Evolutionary conservation across 345 rosid genomes (phyloP), one percentile per base, ranked within the genome.

Genomic region (Brassica carinata): DNA sequence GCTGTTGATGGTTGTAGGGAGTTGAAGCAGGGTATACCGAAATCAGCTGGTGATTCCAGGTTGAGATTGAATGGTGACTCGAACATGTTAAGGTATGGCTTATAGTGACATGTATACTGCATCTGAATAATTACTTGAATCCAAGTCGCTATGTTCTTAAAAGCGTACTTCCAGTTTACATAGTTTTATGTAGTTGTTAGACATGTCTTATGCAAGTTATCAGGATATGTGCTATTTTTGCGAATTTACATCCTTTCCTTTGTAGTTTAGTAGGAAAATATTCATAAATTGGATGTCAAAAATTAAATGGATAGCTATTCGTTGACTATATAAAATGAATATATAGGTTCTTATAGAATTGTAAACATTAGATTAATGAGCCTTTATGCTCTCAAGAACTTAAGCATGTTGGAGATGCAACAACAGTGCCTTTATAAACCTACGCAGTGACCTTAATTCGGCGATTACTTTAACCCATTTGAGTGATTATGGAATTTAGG

Each of bases 61-160:
- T 83, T 88, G 14, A 94, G 93, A 85, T 86, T 87, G 85, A 92
- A 87, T 83, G 89, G 86, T 82, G 97, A 96, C 78, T 87, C 89
- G 14, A 91, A 83, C 82, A 95, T 89, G n/a, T 82, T 86, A 85
- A 96, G 98, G 99, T 94, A 84, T 79, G 72, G 4, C 81, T 63
- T 75, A 51, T 2, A 17, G 58, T 51, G 69, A 74, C 33, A 17
- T 45, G 31, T 64, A 64, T 64, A 17, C 59, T 27, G 69, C 77
- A 74, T 63, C 43, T 43, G 61, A 40, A 63, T 64, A 30, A 13
- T 36, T 61, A 29, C 40, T 8, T 23, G 2, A n/a, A 58, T 74
- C 61, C 69, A 59, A 29, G 10, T 40, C 29, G 53, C 11, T 63
- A 43, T 45, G 40, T 59, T 59, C 36, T 36, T 61, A 72, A 38